Base-by-base conservation (phyloP, 2,329 filamentous ascomycete species). In the Aspergillus brasiliensis region DNA sequence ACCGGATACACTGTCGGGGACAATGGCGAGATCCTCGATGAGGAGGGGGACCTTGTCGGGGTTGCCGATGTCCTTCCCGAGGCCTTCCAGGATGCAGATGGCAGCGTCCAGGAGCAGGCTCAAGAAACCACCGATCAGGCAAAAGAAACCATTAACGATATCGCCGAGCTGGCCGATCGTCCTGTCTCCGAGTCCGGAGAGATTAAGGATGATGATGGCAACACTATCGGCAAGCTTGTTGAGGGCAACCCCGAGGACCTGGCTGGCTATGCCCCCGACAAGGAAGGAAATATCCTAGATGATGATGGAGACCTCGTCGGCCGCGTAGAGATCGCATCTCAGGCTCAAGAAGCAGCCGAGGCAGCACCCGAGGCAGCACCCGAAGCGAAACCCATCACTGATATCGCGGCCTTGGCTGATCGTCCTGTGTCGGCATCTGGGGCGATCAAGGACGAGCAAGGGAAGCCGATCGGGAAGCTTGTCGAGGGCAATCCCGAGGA, bases 361-460 rank as follows among this genome's bases (percentile, higher is more conserved):
- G 37, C 58, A 21, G 46, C 58, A 11, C 56, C 63, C 10, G 60
- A 68, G 8, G 44, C 5, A 8, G 19, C 10, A 8, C 19, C 44
- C 23, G 44, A 48, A 15, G 15, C 21, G 13, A 44, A 44, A 8
- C 40, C 40, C 66, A 48, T 48, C 23, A 27, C 23, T 13, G 72
- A 73, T 37, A 42, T 77, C 8, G 67, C 71, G 15, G 70, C 75
- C 49, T 69, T 78, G 11, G 70, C 75, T 15, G 76, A 75, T 8
- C 65, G 77, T 3, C 69, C 75, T 48, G 82, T 86, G 25, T 76
- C 83, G 46, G 81, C 83, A 53, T 83, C 84, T 25, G 85, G 84
- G 34, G 72, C 80, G 31, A 80, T 87, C 64, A 75, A 81, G 65
- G 80, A 85, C 44, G 65, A 73, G 21, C 70, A 75, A 51, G 78